Conservation (phyloP, 1,284 basidiomycete genomes). For the Malassezia sp. region DNA sequence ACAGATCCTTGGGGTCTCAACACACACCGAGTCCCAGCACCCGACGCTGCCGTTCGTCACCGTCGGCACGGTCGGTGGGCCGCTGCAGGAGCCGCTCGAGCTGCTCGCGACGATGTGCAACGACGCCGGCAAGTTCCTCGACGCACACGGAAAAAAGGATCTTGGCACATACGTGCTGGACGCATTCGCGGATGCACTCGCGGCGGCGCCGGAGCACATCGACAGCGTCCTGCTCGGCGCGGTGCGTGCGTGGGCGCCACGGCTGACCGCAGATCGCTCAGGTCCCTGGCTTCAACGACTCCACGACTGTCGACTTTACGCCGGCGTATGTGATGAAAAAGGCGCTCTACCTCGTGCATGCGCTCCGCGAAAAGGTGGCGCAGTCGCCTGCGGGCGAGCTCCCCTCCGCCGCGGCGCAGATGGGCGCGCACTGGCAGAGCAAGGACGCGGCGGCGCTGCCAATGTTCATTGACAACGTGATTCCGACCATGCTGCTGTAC, state of each 20-base stretch:
- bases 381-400: background rate
- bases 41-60: constrained; percentile 59
- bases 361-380: constrained; percentile 53
- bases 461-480: constrained; percentile 72
- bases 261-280: too few relatives aligned
- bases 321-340: constrained; percentile 74
- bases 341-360: constrained; percentile 67
- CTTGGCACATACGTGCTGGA: constrained; percentile 64
- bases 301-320: constrained; percentile 9
- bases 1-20: constrained; percentile 24
- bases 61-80: constrained; percentile 62
- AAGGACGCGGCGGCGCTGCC: constrained; percentile 50
- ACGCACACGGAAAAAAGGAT: constrained; percentile 56
- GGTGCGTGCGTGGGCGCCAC: too few relatives aligned
- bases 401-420: background rate
- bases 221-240: constrained; percentile 9
- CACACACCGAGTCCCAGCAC: constrained; percentile 58
- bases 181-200: constrained; percentile 53
- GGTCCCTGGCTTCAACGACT: constrained; percentile 35
- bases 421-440: background rate
- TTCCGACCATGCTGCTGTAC: constrained; percentile 69
- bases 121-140: constrained; percentile 61
- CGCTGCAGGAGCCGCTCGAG: constrained; percentile 60
- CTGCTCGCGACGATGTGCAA: constrained; percentile 58
- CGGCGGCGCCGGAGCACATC: constrained; percentile 26